A percentile compares a stretch with the other conserved stretches of the same genome.
phyloP scores from a whole-genome alignment of 768 basidiomycete genomes.

The Fomitopsis serialis region DNA sequence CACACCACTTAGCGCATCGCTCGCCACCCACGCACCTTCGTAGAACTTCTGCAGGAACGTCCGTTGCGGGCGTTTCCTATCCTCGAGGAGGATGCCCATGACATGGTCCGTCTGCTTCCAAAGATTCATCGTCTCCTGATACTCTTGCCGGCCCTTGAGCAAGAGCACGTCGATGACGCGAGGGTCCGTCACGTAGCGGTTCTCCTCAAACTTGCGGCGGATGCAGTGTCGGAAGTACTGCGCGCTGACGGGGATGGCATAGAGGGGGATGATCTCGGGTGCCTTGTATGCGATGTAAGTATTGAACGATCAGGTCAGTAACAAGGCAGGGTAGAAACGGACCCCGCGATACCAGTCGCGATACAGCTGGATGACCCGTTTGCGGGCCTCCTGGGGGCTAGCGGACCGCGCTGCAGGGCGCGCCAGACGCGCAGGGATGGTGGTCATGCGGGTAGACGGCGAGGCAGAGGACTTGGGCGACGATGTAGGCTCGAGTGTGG shows the following conservation, averaged over 20 bases:
- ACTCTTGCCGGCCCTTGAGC: slow-evolving; percentile 80
- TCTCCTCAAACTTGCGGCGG: slow-evolving; percentile 81
- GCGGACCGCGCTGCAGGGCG: slow-evolving; percentile 57
- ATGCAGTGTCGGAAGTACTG: slow-evolving; percentile 75
- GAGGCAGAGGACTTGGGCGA: neutral
- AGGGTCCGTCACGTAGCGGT: slow-evolving; percentile 76
- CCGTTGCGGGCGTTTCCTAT: slow-evolving; percentile 39
- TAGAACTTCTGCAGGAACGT: slow-evolving; percentile 84
- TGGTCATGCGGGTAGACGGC: slow-evolving; percentile 23
- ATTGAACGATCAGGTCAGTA: slow-evolving; percentile 1
- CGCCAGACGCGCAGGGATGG: slow-evolving; percentile 88
- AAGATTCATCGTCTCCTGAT: slow-evolving; percentile 90
- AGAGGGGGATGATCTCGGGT: slow-evolving; percentile 82
- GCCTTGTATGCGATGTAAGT: slow-evolving; percentile 44
- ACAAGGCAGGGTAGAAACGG: slow-evolving; percentile 28
- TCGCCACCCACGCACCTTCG: slow-evolving; percentile 50
- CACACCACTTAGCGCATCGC: slow-evolving; percentile 2
- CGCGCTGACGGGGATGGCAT: slow-evolving; percentile 77
- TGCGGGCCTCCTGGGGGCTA: slow-evolving; percentile 53
- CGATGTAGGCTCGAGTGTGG: too few species aligned
- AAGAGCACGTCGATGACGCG: slow-evolving; percentile 82
- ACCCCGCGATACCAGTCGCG: slow-evolving; percentile 92
- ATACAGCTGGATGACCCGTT: slow-evolving; percentile 73
- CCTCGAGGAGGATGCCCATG: slow-evolving; percentile 59
- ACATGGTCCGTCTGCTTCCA: slow-evolving; percentile 90